Percentiles rank a stretch among this genome's conserved stretches.
Conservation (phyloP, 2,329 filamentous ascomycete genomes). For the Teratosphaeria gauchensis region DNA sequence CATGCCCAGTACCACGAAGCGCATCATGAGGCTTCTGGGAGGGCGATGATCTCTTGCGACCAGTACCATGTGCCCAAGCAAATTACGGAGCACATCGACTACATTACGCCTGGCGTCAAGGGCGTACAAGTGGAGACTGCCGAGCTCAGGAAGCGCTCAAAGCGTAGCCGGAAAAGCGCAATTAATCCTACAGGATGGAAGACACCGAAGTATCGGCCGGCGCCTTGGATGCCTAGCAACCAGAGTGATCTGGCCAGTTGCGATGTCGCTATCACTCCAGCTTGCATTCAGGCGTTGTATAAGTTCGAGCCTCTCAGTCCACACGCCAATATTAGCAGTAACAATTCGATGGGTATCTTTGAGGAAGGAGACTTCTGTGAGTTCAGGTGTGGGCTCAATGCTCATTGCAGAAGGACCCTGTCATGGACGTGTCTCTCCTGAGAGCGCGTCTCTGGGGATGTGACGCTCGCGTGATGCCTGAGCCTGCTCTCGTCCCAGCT, state of each 20-base stretch:
- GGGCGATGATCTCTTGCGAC: conserved; percentile 9
- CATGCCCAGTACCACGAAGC: conserved; percentile 20
- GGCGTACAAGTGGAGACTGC: conserved; percentile 9
- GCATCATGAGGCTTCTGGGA: conserved; percentile 14
- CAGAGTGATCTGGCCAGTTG: conserved; percentile 9
- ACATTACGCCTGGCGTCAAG: conserved; percentile 22
- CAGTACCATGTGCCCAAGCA: conserved; percentile 17
- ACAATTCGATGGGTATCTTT: conserved; percentile 31
- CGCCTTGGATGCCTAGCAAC: conserved; percentile 6
- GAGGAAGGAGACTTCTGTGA: conserved; percentile 32
- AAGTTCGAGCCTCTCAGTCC: conserved; percentile 10
- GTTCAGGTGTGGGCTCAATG: conserved; percentile 11
- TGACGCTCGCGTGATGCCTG: not conserved
- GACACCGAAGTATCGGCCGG: conserved; percentile 5
- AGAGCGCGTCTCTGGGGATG: not conserved
- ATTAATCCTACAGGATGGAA: not conserved
- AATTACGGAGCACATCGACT: conserved; percentile 17
- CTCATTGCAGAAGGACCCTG: conserved; percentile 15
- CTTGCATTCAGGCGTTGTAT: conserved; percentile 17
- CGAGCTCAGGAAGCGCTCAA: conserved; percentile 4
- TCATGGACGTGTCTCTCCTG: not conserved
- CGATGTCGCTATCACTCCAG: conserved; percentile 14
- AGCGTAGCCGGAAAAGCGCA: not conserved
- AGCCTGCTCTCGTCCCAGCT: no score
- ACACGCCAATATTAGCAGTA: conserved; percentile 9